Percentiles rank a stretch among this genome's conserved stretches.
phyloP scores from a whole-genome alignment of 768 basidiomycete genomes.

The Mrakia frigida region DNA sequence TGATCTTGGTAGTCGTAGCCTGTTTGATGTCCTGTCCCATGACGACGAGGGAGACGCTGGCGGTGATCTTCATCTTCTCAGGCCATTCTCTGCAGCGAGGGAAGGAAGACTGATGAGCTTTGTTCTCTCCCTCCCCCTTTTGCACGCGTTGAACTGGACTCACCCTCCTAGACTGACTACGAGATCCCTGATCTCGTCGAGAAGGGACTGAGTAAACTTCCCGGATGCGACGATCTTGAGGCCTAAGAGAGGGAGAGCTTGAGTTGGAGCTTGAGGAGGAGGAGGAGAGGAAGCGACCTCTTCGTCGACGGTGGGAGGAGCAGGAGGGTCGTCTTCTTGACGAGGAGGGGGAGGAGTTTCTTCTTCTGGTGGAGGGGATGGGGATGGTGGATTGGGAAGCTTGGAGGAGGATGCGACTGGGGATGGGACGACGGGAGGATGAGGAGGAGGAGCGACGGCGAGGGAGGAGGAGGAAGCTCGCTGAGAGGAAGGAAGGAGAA shows the following conservation, averaged over 20 bases:
- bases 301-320: neutral
- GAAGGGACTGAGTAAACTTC: neutral
- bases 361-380: neutral
- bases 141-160: neutral
- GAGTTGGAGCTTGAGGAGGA: neutral
- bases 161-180: neutral
- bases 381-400: neutral
- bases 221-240: slow-evolving; percentile 1
- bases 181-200: neutral
- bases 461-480: neutral
- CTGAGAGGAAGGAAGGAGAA: neutral
- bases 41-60: neutral
- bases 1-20: neutral
- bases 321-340: neutral
- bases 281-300: neutral
- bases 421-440: neutral
- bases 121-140: no score
- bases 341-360: neutral
- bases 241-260: neutral
- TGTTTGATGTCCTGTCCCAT: neutral
- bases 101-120: neutral
- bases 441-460: neutral
- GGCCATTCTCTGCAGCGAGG: neutral
- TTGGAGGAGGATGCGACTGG: neutral
- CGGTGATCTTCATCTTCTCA: neutral